A percentile compares a stretch with the other conserved stretches of the same genome.
Evolutionary conservation across 345 rosid species (phyloP).

Genomic region (Salix exigua): DNA sequence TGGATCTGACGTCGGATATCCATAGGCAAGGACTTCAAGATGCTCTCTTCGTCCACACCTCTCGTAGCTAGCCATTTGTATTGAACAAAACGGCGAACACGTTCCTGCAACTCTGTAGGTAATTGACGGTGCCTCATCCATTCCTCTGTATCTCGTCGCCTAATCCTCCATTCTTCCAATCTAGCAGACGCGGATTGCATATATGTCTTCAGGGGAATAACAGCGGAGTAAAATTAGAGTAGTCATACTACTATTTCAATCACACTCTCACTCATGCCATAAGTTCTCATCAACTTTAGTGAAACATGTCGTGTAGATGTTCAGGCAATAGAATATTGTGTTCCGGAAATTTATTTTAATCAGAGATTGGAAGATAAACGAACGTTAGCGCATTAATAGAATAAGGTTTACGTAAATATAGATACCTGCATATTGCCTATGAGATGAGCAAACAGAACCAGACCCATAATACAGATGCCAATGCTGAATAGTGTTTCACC

Average conservation of each 20-base stretch:
- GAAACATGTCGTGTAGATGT: no score
- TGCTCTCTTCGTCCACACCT: conserved; percentile 89
- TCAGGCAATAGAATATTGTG: no score
- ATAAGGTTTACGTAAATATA: not conserved
- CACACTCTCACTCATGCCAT: not conserved
- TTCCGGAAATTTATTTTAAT: no score
- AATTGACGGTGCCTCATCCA: conserved; percentile 97
- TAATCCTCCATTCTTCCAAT: conserved; percentile 88
- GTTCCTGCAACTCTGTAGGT: conserved; percentile 70
- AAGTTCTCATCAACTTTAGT: no score
- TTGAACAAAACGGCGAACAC: conserved; percentile 68
- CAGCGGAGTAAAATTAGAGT: not conserved
- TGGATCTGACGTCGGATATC: conserved; percentile 95
- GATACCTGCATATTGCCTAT: conserved; percentile 95
- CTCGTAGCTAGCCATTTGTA: conserved; percentile 93
- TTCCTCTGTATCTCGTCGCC: conserved; percentile 85
- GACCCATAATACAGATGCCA: conserved; percentile 59
- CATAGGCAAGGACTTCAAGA: conserved; percentile 60
- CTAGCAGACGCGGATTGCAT: conserved; percentile 80
- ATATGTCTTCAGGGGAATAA: conserved; percentile 50
- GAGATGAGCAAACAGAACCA: conserved; percentile 67
- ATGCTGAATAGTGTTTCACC: conserved; percentile 78
- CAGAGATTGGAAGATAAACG: not conserved
- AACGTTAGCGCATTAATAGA: not conserved
- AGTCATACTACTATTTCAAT: not conserved